phyloP scores from a whole-genome alignment of 345 rosid genomes.

The Salix brachista region DNA sequence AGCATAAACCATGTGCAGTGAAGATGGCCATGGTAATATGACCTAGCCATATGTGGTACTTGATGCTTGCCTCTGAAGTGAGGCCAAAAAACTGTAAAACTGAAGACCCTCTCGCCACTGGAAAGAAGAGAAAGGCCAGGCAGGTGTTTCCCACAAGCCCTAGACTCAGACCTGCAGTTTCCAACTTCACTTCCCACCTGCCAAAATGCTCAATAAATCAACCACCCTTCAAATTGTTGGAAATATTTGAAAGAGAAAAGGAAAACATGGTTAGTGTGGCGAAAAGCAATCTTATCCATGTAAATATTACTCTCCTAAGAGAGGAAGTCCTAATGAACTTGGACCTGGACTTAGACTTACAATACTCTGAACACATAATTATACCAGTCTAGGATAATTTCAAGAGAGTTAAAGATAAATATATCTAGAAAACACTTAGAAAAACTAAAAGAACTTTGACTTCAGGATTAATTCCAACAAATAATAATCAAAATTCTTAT shows the following conservation, averaged over 20 bases:
- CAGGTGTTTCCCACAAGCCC: constrained; percentile 23
- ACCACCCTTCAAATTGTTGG: neutral
- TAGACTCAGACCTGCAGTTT: constrained; percentile 6
- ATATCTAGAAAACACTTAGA: too few relatives aligned
- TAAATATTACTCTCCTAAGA: too few relatives aligned
- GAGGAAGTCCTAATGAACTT: too few relatives aligned
- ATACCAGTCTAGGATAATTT: too few relatives aligned
- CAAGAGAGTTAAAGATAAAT: too few relatives aligned
- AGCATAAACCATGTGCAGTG: constrained; percentile 25
- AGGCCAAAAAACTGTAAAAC: constrained; percentile 22
- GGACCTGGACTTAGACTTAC: too few relatives aligned
- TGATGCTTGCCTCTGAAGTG: constrained; percentile 27
- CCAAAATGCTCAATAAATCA: neutral
- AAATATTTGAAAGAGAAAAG: too few relatives aligned
- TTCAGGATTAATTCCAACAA: too few relatives aligned
- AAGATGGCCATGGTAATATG: constrained; percentile 15
- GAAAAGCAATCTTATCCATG: too few relatives aligned
- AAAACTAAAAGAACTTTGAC: too few relatives aligned
- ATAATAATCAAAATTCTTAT: neutral
- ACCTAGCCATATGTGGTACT: constrained; percentile 31
- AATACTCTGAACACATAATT: too few relatives aligned
- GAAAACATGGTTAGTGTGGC: too few relatives aligned
- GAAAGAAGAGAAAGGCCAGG: constrained; percentile 26
- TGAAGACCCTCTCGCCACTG: constrained; percentile 26
- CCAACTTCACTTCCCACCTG: constrained; percentile 20